Base-by-base conservation (phyloP, 2,329 filamentous ascomycete species). In the Diplodia sapinea region DNA sequence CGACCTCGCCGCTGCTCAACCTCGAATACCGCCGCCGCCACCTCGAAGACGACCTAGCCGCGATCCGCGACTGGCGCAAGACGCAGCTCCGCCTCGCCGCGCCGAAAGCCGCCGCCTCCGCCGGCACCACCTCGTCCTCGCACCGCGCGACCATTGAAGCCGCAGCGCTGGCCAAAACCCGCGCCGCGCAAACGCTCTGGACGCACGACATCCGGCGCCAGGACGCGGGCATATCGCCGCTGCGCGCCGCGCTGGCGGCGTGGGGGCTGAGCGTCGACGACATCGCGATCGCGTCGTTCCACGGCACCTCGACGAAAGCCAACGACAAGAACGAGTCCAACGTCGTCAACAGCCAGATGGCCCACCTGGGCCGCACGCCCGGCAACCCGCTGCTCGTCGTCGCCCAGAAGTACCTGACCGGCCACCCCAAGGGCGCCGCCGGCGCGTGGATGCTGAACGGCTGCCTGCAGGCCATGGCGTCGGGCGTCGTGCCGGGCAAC, bases 241-340 rank as follows among this genome's bases (percentile, higher is more conserved):
- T 82, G 13, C 72, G 75, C 2, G 77, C 71, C 6, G 74, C 78
- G 0, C 72, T 82, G 0, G 76, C 78, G 0, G 71, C 72, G 3
- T 81, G 78, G 77, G 74, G 75, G 17, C 69, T 82, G 0, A 75
- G 74, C 0, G 70, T 79, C 36, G 77, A 82, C 68, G 80, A 82
- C 65, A 69, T 82, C n/a, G 68, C 69, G 11, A 73, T 82, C 6
- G 78, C 74, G 1, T 79, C 75, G 0, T 70, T 82, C 12, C 80
- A 82, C 68, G 79, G 79, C 15, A 82, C 79, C 3, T 79, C 77
- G 2, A 82, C 81, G 0, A 67, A 71, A 8, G 72, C 72, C 38
- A 80, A 81, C 70, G 80, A 82, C n/a, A 72, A 72, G 54, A 82
- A 82, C 71, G 80, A 82, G 66, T 69, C 72, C 0, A 70, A 70